A percentile compares a stretch with the other conserved stretches of the same genome.
Conservation (phyloP, 2,329 filamentous ascomycete species). For the Tolypocladium nubicola region DNA sequence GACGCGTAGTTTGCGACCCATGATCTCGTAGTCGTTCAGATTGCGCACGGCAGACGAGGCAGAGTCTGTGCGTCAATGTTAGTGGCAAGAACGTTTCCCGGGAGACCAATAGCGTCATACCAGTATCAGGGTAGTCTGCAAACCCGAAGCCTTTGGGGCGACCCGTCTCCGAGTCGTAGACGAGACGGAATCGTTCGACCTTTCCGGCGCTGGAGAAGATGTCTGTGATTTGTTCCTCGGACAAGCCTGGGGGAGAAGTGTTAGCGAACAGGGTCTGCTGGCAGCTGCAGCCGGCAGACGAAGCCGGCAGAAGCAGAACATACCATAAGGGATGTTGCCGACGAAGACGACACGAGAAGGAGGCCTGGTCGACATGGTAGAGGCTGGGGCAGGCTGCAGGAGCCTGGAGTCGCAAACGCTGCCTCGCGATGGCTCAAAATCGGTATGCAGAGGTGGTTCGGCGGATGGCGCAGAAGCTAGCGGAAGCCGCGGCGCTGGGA, state of each 20-base stretch:
- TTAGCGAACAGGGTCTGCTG: slow-evolving; percentile 9
- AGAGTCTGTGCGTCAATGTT: slow-evolving; percentile 40
- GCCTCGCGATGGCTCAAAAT: not conserved
- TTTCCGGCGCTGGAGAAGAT: slow-evolving; percentile 86
- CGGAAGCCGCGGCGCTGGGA: not conserved
- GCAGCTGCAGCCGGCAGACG: not conserved
- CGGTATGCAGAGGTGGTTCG: not conserved
- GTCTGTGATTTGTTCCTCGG: slow-evolving; percentile 90
- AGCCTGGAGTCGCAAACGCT: not conserved
- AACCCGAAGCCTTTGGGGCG: slow-evolving; percentile 95
- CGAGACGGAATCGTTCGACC: slow-evolving; percentile 83
- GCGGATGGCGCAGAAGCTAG: not conserved
- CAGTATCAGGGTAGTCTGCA: slow-evolving; percentile 86
- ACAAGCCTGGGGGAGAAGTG: slow-evolving; percentile 54
- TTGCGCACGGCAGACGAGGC: slow-evolving; percentile 92
- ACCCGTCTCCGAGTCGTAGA: slow-evolving; percentile 92
- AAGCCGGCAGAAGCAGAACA: slow-evolving; percentile 7
- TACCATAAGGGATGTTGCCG: slow-evolving; percentile 77
- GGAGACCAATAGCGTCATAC: slow-evolving; percentile 31
- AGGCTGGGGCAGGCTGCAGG: not conserved
- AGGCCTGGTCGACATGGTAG: slow-evolving; percentile 58
- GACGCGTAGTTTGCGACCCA: slow-evolving; percentile 87
- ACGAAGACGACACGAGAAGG: slow-evolving; percentile 75
- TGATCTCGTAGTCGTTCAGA: slow-evolving; percentile 88
- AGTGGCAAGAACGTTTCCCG: slow-evolving; percentile 4